These are phyloP conservation scores for Pseudotsuga menziesii DNA, from an alignment of 75 land plant genomes.

Conservation along the genomic window DNA sequence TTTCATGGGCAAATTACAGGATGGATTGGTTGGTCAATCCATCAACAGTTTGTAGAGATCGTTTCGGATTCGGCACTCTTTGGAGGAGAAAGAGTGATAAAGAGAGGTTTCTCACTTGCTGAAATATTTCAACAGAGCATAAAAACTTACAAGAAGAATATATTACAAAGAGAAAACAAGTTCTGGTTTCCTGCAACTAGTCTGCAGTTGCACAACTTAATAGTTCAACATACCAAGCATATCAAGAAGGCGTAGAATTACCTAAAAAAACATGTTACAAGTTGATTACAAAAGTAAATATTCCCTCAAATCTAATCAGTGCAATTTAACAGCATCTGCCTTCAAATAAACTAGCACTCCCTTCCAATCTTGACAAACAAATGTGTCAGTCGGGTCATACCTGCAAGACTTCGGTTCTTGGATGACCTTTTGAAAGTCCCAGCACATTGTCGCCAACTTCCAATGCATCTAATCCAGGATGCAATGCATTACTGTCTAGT, in stretches of 20 bases:
- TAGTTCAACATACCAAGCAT: background rate
- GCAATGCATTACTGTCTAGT: slow-evolving; percentile 15
- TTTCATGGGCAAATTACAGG: too few species aligned
- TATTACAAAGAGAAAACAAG: background rate
- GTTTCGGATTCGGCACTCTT: too few species aligned
- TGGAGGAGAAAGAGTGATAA: too few species aligned
- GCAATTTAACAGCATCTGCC: background rate
- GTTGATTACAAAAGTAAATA: background rate
- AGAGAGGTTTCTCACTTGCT: background rate
- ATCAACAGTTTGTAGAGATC: too few species aligned
- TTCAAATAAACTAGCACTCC: background rate
- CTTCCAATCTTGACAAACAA: background rate
- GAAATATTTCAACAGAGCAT: background rate
- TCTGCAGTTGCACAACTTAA: background rate
- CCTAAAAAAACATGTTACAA: background rate
- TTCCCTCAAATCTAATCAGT: background rate
- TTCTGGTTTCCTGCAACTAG: background rate
- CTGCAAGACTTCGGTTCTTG: slow-evolving; percentile 30
- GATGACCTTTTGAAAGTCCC: background rate
- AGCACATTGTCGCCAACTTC: background rate
- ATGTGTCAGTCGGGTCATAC: slow-evolving; percentile 9
- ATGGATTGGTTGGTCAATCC: too few species aligned
- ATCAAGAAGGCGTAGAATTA: background rate
- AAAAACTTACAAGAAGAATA: background rate
- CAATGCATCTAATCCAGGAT: slow-evolving; percentile 13